These are phyloP conservation scores for Stentor roeselii DNA, from an alignment of 73 alveolate species.

Conservation along the genomic window DNA sequence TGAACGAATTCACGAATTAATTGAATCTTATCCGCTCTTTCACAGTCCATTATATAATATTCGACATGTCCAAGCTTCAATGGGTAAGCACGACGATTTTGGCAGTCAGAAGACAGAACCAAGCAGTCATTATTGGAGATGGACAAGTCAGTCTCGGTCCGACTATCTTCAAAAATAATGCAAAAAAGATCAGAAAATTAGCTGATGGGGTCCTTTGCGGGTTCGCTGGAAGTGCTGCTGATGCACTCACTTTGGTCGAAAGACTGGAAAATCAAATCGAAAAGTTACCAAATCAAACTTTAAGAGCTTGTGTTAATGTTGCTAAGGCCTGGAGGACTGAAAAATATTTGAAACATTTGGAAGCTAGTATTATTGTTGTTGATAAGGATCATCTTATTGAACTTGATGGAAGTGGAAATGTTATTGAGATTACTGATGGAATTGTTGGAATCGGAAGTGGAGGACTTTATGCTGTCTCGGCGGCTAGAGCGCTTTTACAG, in stretches of 20 bases:
- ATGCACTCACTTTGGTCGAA: slow-evolving; percentile 56
- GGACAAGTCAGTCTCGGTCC: slow-evolving; percentile 61
- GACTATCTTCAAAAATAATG: slow-evolving; percentile 55
- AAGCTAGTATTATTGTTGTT: slow-evolving; percentile 56
- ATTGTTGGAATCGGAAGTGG: slow-evolving; percentile 69
- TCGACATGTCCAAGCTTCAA: neutral
- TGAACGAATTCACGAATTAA: no score
- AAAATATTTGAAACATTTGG: slow-evolving; percentile 34
- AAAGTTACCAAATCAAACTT: slow-evolving; percentile 61
- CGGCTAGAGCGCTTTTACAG: slow-evolving; percentile 60
- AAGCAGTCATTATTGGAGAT: slow-evolving; percentile 61
- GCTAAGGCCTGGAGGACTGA: slow-evolving; percentile 75
- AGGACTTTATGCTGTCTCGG: slow-evolving; percentile 49
- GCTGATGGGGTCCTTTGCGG: slow-evolving; percentile 55
- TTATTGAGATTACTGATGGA: slow-evolving; percentile 48
- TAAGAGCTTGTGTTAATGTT: slow-evolving; percentile 62
- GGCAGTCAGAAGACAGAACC: slow-evolving; percentile 50
- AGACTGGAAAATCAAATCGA: slow-evolving; percentile 59
- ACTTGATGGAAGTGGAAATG: slow-evolving; percentile 70
- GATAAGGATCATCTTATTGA: slow-evolving; percentile 48
- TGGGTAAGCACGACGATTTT: slow-evolving; percentile 56
- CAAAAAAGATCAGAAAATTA: slow-evolving; percentile 53
- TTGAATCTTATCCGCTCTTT: no score
- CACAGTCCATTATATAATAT: no score
- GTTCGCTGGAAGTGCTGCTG: slow-evolving; percentile 76